Evolutionary conservation across 2,329 filamentous ascomycete genomes (phyloP), one percentile per base, ranked within the genome.

Genomic region (Chaetomium sp.): DNA sequence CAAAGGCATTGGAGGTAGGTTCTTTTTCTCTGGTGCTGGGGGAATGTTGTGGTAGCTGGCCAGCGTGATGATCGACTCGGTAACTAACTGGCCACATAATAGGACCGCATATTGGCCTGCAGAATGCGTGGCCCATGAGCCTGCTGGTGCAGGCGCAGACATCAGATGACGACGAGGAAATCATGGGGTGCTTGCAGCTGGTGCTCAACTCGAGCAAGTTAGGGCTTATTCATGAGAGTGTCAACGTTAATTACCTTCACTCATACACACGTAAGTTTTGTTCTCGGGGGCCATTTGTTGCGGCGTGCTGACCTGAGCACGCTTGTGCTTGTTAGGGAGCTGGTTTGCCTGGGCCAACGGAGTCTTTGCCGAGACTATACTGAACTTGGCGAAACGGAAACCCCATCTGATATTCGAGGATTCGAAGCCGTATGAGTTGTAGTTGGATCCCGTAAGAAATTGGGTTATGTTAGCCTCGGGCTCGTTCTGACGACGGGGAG

Each of bases 331-430:
- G 38, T 51, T 65, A 85, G 83, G 87, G 69, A 92, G 90, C 73
- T 98, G 94, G 94, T 98, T 98, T 76, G 92, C 94, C 2, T 98
- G 82, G 95, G 95, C 95, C 12, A 99, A 99, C 71, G 95, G 92
- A 0, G 92, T 99, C 12, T 98, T 97, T 78, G 93, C 94, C 16
- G 89, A 92, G 76, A 96, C 93, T 0, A 92, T 99, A 54, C 79
- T 99, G 59, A 92, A 97, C 79, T 75, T 99, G 60, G 95, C 93
- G 1, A 89, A 90, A 77, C 82, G 94, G 75, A 97, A 96, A 77
- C 95, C 95, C 3, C 86, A 96, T 57, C 50, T 72, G 23, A 72
- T 72, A 27, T 72, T 74, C 60, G 70, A 67, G 55, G 69, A 74
- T 38, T 29, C 67, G 54, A 69, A 29, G 57, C 69, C 70, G 27